Base-by-base conservation (phyloP, 345 rosid species). In the Acer campestre region DNA sequence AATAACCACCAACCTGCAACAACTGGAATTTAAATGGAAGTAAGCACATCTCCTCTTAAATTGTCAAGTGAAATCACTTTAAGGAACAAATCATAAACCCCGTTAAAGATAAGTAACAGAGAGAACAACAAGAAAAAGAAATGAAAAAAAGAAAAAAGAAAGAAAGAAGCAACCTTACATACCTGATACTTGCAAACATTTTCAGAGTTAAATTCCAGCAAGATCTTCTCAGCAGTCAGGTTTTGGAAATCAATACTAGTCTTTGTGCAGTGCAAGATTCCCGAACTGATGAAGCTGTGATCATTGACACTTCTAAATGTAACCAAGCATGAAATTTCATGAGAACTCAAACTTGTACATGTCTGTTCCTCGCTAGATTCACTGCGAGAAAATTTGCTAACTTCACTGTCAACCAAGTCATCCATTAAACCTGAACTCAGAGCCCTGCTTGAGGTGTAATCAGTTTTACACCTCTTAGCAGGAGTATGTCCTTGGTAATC, bases 1-100 rank as follows among this genome's bases (percentile, higher is more conserved):
- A 93, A 82, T 79, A 90, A 69, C 85, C 78, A 51, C 92, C 99
- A 82, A 93, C 89, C 88, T 90, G 90, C 88, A 95, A 82, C 31
- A 53, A 71, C 97, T 93, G 93, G 79, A 84, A 82, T 49, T 80
- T 20, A 77, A 65, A 78, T 80, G 61, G 61, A 79, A 56, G 82
- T 81, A 16, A 74, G 63, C 46, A 58, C 2, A 62, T 18, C 20
- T 17, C 10, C 13, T 49, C 66, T 53, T 13, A 22, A 44, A n/a
- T 68, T 62, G 56, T 55, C 9, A 61, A 25, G 13, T 13, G 44
- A 79, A 48, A 66, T 67, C 4, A 65, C 48, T 35, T 11, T 46
- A 61, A 2, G 62, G 10, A 31, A 22, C 9, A 66, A 25, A 42
- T 56, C 77, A 40, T 69, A 8, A 65, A 68, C 20, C 72, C 46